Percentiles rank a stretch among this genome's conserved stretches.
Conservation (phyloP, 2,329 filamentous ascomycete genomes). For the Clarireedia sp. region DNA sequence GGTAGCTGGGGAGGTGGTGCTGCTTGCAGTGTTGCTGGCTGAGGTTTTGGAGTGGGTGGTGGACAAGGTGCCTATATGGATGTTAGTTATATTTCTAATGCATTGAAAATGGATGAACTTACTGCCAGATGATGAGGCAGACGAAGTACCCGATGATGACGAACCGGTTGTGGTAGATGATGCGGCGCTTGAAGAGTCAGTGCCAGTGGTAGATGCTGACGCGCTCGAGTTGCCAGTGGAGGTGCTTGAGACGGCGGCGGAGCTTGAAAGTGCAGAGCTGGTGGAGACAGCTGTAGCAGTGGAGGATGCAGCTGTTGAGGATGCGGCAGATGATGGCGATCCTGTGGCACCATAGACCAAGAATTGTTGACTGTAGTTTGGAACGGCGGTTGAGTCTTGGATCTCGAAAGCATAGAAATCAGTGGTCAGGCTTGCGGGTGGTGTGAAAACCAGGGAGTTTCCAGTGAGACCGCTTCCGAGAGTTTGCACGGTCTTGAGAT, state of each 20-base stretch:
- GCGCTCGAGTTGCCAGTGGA: not conserved
- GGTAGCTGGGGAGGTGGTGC: conserved; percentile 5
- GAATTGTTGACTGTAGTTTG: conserved; percentile 26
- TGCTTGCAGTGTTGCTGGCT: conserved; percentile 5
- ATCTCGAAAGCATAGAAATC: conserved; percentile 25
- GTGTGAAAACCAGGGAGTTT: conserved; percentile 20
- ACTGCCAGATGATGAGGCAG: not conserved
- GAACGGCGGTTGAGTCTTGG: conserved; percentile 11
- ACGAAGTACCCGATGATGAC: not conserved
- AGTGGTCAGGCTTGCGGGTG: conserved; percentile 13
- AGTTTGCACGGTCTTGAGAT: conserved; percentile 19
- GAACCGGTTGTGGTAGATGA: not conserved
- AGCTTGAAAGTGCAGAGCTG: not conserved
- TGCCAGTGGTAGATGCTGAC: not conserved
- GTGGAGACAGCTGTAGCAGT: conserved; percentile 7
- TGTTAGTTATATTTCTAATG: not conserved
- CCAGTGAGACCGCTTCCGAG: conserved; percentile 22
- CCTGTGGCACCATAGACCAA: conserved; percentile 15
- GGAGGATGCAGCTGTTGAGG: conserved; percentile 11
- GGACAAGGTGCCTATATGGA: not conserved
- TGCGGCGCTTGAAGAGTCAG: not conserved
- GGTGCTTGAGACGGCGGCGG: not conserved
- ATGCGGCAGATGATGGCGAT: conserved; percentile 8
- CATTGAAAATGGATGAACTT: not conserved
- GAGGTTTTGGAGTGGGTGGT: not conserved